A percentile compares a stretch with the other conserved stretches of the same genome.
These are phyloP conservation scores for Thelephora aurantiotincta DNA, from an alignment of 768 basidiomycete species.

Conservation along the genomic window DNA sequence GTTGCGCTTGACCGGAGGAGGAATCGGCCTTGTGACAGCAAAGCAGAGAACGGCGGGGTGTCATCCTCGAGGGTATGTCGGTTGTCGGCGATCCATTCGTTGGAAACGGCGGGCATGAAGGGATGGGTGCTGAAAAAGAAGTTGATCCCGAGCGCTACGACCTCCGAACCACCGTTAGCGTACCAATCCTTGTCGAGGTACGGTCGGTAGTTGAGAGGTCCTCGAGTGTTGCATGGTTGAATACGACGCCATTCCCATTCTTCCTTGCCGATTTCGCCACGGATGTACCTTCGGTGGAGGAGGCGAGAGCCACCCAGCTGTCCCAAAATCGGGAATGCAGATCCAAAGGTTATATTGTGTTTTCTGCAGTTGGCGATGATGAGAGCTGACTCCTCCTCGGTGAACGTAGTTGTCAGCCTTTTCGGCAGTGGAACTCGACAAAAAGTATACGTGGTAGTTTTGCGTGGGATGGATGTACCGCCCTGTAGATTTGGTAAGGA, in stretches of 20 bases:
- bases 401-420: conserved; percentile 11
- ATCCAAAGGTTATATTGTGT: conserved; percentile 34
- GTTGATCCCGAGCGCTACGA: conserved; percentile 28
- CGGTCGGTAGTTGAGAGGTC: conserved; percentile 37
- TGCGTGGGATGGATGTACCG: conserved; percentile 41
- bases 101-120: conserved; percentile 26
- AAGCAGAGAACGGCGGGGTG: conserved; percentile 24
- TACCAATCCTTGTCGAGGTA: conserved; percentile 35
- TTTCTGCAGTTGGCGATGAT: conserved; percentile 26
- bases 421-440: conserved; percentile 23
- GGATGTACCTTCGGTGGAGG: conserved; percentile 30
- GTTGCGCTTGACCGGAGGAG: conserved; percentile 24
- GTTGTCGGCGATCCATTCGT: not conserved
- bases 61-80: conserved; percentile 13
- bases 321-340: conserved; percentile 30
- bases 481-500: conserved; percentile 23
- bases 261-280: conserved; percentile 30
- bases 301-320: conserved; percentile 40
- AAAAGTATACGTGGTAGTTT: conserved; percentile 19
- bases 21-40: conserved; percentile 34
- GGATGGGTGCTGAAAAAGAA: conserved; percentile 29
- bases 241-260: conserved; percentile 39
- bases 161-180: conserved; percentile 26
- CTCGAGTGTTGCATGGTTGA: conserved; percentile 33
- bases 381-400: conserved; percentile 15